These are phyloP conservation scores for Paracorniculantispora psalliotae DNA, from an alignment of 2,329 filamentous ascomycete genomes.

Conservation along the genomic window DNA sequence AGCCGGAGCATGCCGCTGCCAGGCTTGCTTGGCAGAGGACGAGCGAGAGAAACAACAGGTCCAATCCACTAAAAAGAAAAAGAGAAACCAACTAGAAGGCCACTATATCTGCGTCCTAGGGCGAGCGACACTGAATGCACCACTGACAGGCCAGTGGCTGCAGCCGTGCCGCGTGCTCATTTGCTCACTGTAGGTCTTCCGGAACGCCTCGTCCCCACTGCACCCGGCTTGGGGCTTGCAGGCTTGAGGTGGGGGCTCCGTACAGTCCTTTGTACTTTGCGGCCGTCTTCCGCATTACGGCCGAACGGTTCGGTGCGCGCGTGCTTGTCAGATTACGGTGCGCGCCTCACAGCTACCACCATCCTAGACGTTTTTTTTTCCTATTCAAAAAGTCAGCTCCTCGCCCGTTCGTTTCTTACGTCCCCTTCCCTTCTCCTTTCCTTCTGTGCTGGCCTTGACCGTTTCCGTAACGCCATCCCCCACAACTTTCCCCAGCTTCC, in stretches of 20 bases:
- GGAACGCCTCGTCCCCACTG: conserved; percentile 9
- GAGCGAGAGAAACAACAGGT: background rate
- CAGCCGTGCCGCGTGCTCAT: background rate
- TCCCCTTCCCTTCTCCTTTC: background rate
- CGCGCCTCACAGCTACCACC: background rate
- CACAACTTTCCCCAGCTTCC: background rate
- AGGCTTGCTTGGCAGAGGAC: background rate
- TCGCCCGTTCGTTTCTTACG: background rate
- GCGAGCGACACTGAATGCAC: background rate
- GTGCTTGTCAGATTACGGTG: background rate
- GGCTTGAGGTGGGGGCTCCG: background rate
- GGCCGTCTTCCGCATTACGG: background rate
- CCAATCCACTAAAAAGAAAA: background rate
- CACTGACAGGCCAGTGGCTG: background rate
- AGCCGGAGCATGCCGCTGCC: background rate
- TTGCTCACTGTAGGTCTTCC: background rate
- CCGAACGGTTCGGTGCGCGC: background rate
- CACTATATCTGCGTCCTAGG: background rate
- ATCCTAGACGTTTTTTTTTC: background rate
- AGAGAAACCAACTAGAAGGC: background rate
- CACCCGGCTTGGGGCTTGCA: background rate
- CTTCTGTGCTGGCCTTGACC: background rate
- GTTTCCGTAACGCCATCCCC: background rate
- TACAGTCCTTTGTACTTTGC: background rate
- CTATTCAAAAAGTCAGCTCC: background rate